Base-by-base conservation (phyloP, 805 yeast species). In the Starmerella bombicola region DNA sequence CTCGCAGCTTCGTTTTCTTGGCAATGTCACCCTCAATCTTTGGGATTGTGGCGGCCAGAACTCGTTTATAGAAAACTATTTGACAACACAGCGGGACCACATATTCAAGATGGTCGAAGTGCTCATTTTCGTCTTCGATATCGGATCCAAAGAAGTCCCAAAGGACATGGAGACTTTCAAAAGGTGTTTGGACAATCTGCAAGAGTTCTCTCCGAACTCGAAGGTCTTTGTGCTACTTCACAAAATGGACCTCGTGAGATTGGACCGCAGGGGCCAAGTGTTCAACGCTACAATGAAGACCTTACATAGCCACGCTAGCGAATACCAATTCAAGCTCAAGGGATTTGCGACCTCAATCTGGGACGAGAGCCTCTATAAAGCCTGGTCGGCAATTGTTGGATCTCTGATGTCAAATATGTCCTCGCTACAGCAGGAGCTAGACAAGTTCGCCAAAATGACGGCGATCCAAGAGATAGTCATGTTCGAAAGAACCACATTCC, bases 11-110 rank as follows among this genome's bases (percentile, higher is more conserved):
- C 67, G 97, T 37, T 86, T 91, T 55, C 66, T 91, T 44, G 95
- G 95, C 1, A 86, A 88, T 58, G 84, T 91, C 93, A 85, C 96
- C 1, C 66, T 91, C 34, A 88, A 88, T 54, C 65, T 91, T 18
- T 86, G 97, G 97, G 98, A 91, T 60, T 91, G 98, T 63, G 98
- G 97, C 18, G 67, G 69, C 3, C 98, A 91, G 58, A 96, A 91
- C 59, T 84, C 80, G 2, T 91, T 86, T 51, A 86, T 91, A 83
- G 96, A 88, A 55, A 85, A 83, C 59, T 91, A 91, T 58, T 77
- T 83, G 55, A 74, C 86, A 3, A 78, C 82, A 40, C 93, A 84
- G 48, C 76, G 83, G 45, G 95, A 81, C 57, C 95, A 86, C 55
- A 85, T 88, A 33, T 88, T 88, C 65, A 80, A 84, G 55, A 83